Evolutionary conservation across 73 alveolate species (phyloP), one percentile per base, ranked within the genome.

Genomic region (Stentor roeselii): DNA sequence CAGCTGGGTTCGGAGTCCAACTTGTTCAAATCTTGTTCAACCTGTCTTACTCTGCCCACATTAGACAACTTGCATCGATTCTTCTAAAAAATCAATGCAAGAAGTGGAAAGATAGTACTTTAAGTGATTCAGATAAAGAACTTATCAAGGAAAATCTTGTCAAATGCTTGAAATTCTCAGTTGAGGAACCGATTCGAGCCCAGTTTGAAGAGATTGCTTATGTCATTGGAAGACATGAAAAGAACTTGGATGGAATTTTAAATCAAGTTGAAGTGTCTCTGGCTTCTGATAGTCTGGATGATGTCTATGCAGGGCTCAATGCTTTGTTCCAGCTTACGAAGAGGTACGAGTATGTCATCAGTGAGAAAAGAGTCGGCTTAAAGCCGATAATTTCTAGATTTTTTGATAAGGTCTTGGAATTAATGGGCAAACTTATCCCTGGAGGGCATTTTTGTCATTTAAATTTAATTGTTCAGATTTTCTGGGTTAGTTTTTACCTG

Each of bases 21-120:
- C 80, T 67, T 21, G 50, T 67, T 1, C 21, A 67, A n/a, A 67
- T 67, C 14, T 67, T 40, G 21, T 34, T 30, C 80, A 67, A 32
- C 34, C 27, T 14, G 0, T 11, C 6, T 21, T 67, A 21, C 41
- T 27, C 0, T 11, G 21, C 34, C 41, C 41, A n/a, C 27, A 32
- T 67, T 40, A 67, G 80, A 32, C 80, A 67, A 32, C 80, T 67
- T 67, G 80, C 80, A 67, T 36, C 37, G 27, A 67, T 67, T 67
- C 14, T 21, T 40, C 41, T 67, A 21, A 67, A 67, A 67, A 67
- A 67, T 32, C 80, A 21, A 21, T 21, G 41, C n/a, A 67, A 67
- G 34, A 32, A 21, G n/a, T 67, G 80, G 80, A 67, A 67, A 67
- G 80, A 67, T 67, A 27, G 42, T 30, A 36, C 80, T 21, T 67